A percentile compares a stretch with the other conserved stretches of the same genome.
Evolutionary conservation across 495 filamentous ascomycete genomes (phyloP).

Genomic region (Entonaema liquescens): DNA sequence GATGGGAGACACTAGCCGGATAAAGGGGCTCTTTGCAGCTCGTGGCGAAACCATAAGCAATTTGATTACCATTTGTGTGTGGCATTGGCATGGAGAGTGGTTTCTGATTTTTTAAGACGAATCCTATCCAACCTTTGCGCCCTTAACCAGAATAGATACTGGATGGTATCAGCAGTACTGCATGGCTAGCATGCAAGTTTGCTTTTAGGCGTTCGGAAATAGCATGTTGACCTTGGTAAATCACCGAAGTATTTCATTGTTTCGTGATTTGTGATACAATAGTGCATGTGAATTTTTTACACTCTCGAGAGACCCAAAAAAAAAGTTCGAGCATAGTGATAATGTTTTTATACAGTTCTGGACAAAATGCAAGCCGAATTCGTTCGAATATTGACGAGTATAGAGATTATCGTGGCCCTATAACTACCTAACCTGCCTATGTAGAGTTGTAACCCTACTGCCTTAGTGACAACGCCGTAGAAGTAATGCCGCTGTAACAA

Average conservation of each 20-base stretch:
- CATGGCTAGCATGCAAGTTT: neutral
- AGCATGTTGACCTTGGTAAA: neutral
- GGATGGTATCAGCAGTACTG: neutral
- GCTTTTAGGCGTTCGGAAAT: conserved; percentile 1
- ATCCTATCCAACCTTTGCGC: neutral
- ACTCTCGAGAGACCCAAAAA: neutral
- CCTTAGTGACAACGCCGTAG: neutral
- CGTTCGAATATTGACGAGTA: too few species aligned
- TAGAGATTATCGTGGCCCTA: neutral
- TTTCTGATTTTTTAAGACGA: conserved; percentile 1
- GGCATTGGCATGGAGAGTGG: conserved; percentile 3
- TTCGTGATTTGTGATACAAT: neutral
- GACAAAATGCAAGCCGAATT: too few species aligned
- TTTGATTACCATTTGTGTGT: neutral
- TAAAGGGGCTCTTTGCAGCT: neutral
- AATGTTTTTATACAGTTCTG: neutral
- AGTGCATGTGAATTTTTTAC: neutral
- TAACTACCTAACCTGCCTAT: neutral
- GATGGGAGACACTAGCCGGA: neutral
- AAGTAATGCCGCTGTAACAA: neutral
- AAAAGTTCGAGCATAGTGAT: too few species aligned
- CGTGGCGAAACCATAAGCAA: neutral
- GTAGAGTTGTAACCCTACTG: neutral
- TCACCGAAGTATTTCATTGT: neutral
- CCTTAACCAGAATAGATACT: neutral